Percentiles rank a stretch among this genome's conserved stretches.
Conservation (phyloP, 345 rosid species). For the Rhizophora mangle region DNA sequence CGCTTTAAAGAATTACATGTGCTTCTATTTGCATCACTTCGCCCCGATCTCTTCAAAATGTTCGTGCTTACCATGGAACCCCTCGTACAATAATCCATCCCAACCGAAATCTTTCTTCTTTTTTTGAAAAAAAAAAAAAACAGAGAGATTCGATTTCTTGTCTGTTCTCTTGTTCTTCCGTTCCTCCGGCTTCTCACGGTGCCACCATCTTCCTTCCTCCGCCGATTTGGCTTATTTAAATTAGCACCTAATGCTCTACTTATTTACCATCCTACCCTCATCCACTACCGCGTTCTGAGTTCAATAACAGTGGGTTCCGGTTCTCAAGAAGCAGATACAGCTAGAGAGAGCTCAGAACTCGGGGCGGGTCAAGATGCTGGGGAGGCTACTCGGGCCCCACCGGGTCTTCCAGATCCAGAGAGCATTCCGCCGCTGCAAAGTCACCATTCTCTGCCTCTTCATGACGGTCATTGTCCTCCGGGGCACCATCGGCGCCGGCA, state of each 20-base stretch:
- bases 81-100: too few relatives aligned
- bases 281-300: background rate
- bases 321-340: too few relatives aligned
- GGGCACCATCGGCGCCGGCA: constrained; percentile 75
- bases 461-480: constrained; percentile 84
- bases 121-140: too few relatives aligned
- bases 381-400: constrained; percentile 43
- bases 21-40: too few relatives aligned
- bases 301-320: too few relatives aligned
- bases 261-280: constrained; percentile 3
- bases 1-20: too few relatives aligned
- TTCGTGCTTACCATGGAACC: too few relatives aligned
- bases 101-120: too few relatives aligned
- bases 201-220: background rate
- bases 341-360: background rate
- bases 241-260: background rate
- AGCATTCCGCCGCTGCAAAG: constrained; percentile 54
- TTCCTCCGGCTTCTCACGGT: background rate
- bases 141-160: background rate
- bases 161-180: background rate
- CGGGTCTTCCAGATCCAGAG: constrained; percentile 48
- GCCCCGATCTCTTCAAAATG: too few relatives aligned
- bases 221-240: background rate
- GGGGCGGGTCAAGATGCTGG: constrained; percentile 30
- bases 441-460: constrained; percentile 51